A percentile compares a stretch with the other conserved stretches of the same genome.
Conservation (phyloP, 148 eudicot genomes). For the Persicaria tinctoria region DNA sequence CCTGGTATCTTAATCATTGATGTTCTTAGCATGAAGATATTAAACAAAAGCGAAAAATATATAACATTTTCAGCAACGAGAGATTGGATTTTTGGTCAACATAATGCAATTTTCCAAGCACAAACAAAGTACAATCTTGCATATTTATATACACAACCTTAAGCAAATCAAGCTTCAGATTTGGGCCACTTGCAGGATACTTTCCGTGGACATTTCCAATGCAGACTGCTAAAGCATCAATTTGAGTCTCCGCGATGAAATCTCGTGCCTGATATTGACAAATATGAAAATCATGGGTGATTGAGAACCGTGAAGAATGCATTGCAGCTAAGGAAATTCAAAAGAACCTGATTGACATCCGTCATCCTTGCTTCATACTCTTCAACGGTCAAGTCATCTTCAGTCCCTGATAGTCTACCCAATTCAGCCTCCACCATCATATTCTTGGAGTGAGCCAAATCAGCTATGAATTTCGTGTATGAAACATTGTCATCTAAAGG, state of each 20-base stretch:
- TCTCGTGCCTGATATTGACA: conserved; percentile 58
- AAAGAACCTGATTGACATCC: conserved; percentile 57
- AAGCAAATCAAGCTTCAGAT: conserved; percentile 87
- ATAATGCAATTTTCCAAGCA: not conserved
- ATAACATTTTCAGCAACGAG: not conserved
- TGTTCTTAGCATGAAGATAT: not conserved
- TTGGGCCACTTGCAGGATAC: conserved; percentile 89
- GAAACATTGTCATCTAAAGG: conserved; percentile 68
- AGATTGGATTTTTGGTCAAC: not conserved
- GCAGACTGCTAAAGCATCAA: conserved; percentile 97
- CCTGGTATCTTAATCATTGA: not conserved
- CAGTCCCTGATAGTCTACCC: conserved; percentile 96
- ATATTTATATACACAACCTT: conserved; percentile 35
- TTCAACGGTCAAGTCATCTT: conserved; percentile 85
- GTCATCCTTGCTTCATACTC: conserved; percentile 88
- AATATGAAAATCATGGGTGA: not conserved
- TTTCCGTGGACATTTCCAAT: conserved; percentile 98
- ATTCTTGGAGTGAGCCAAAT: conserved; percentile 59
- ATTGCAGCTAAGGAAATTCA: not conserved
- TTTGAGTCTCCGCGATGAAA: conserved; percentile 70
- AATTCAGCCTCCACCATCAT: conserved; percentile 90
- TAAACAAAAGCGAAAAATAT: not conserved
- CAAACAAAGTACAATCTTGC: not conserved
- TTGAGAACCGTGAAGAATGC: not conserved
- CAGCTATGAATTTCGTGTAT: conserved; percentile 62